Evolutionary conservation across 2,329 filamentous ascomycete genomes (phyloP).

Genomic region (Thielaviopsis punctulata): DNA sequence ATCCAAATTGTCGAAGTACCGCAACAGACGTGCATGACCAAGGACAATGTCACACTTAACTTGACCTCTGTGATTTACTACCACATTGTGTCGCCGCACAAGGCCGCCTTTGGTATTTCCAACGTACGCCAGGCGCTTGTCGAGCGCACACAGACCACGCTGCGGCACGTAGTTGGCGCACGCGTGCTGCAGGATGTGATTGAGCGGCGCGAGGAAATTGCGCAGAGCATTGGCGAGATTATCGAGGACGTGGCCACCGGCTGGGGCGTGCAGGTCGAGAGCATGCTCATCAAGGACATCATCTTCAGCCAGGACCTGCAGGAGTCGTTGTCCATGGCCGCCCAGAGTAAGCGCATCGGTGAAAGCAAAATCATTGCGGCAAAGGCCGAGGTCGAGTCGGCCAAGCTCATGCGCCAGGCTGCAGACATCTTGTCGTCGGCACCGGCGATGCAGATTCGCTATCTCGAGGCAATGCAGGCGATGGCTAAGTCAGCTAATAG

Average conservation of each 20-base stretch:
- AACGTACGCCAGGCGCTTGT: slow-evolving; percentile 92
- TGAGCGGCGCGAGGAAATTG: slow-evolving; percentile 92
- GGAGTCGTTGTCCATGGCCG: slow-evolving; percentile 93
- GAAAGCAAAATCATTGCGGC: slow-evolving; percentile 97
- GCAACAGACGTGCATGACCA: slow-evolving; percentile 96
- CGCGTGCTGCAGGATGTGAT: slow-evolving; percentile 95
- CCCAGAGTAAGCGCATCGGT: slow-evolving; percentile 94
- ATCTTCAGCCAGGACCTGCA: slow-evolving; percentile 93
- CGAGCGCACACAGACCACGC: slow-evolving; percentile 92
- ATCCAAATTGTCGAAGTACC: slow-evolving; percentile 97
- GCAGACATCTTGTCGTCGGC: slow-evolving; percentile 85
- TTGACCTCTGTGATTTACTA: slow-evolving; percentile 98
- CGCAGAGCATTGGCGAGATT: slow-evolving; percentile 86
- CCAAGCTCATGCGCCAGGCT: slow-evolving; percentile 83
- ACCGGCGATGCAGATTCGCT: slow-evolving; percentile 95
- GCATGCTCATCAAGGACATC: slow-evolving; percentile 98
- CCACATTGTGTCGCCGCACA: slow-evolving; percentile 88
- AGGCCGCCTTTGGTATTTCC: slow-evolving; percentile 88
- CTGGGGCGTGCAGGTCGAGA: slow-evolving; percentile 94
- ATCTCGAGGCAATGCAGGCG: slow-evolving; percentile 94
- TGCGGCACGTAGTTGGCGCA: slow-evolving; percentile 90
- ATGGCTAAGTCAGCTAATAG: slow-evolving; percentile 91
- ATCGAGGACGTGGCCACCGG: slow-evolving; percentile 88
- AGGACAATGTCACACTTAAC: slow-evolving; percentile 91
- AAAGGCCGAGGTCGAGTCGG: slow-evolving; percentile 88